Evolutionary conservation across 108 stramenopile genomes (phyloP).

Genomic region (Craspedostauros australis): DNA sequence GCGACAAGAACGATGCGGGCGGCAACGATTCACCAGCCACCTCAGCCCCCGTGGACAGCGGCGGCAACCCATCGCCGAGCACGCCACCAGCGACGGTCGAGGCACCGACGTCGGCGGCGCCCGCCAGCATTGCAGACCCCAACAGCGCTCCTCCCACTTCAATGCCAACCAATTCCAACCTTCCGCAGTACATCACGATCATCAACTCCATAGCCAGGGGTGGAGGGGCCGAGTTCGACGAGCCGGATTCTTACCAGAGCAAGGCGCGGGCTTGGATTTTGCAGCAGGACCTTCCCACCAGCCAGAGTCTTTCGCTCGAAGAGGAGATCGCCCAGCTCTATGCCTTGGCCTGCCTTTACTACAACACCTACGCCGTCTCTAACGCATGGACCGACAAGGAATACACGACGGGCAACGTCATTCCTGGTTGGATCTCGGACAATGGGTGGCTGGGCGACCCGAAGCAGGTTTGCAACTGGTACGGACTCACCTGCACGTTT

Average conservation of each 20-base stretch:
- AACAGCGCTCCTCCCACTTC: too few species aligned
- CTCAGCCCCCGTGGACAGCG: too few species aligned
- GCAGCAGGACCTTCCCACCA: slow-evolving; percentile 13
- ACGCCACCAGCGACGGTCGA: too few species aligned
- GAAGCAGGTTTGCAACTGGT: slow-evolving; percentile 45
- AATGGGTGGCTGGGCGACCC: slow-evolving; percentile 15
- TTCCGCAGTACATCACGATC: slow-evolving; percentile 4
- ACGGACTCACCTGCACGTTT: slow-evolving; percentile 33
- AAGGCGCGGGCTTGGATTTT: slow-evolving; percentile 15
- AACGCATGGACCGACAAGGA: slow-evolving; percentile 14
- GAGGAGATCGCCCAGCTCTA: slow-evolving; percentile 24
- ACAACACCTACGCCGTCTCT: slow-evolving; percentile 5
- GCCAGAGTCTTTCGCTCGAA: slow-evolving; percentile 10
- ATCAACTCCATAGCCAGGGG: slow-evolving; percentile 7
- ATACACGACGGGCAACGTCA: slow-evolving; percentile 4
- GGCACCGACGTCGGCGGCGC: too few species aligned
- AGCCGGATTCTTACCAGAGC: slow-evolving; percentile 19
- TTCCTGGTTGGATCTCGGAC: slow-evolving; percentile 37
- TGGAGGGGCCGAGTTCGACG: slow-evolving; percentile 23
- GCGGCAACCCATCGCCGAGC: too few species aligned
- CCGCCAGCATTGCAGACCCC: too few species aligned
- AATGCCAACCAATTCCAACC: slow-evolving; percentile 8
- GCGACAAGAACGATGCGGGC: too few species aligned
- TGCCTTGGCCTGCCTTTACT: slow-evolving; percentile 23
- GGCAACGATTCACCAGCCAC: too few species aligned